Evolutionary conservation across 768 basidiomycete genomes (phyloP).

Genomic region (Termitomyces sp.): DNA sequence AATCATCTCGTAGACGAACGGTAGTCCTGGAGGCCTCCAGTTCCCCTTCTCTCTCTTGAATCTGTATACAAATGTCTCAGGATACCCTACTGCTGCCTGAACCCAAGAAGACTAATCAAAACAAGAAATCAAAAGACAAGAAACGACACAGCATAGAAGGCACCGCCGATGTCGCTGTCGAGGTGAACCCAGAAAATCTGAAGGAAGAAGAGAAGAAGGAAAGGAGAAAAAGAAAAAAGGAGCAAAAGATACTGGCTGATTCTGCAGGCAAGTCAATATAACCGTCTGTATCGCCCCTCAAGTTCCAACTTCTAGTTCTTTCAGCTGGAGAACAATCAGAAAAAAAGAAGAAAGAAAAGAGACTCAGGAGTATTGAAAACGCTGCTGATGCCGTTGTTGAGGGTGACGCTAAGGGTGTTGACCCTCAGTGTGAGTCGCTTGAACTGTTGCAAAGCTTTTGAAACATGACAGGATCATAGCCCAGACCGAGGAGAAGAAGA

Average conservation of each 20-base stretch:
- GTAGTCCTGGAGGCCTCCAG: neutral
- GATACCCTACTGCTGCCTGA: conserved; percentile 15
- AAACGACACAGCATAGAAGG: conserved; percentile 2
- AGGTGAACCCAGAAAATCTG: conserved; percentile 13
- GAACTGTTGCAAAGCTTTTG: neutral
- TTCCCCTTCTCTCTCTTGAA: neutral
- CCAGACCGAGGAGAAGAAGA: conserved; percentile 17
- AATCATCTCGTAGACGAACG: neutral
- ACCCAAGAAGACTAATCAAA: conserved; percentile 19
- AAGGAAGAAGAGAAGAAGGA: conserved; percentile 15
- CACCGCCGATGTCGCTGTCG: conserved; percentile 7
- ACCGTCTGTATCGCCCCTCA: neutral
- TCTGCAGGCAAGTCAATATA: conserved; percentile 15
- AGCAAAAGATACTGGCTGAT: conserved; percentile 12
- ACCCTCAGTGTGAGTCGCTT: conserved; percentile 18
- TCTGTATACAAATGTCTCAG: conserved; percentile 20
- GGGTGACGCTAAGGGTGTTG: conserved; percentile 15
- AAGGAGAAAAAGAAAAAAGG: conserved; percentile 19
- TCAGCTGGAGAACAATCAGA: conserved; percentile 4
- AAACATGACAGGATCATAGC: neutral
- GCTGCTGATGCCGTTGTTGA: conserved; percentile 5
- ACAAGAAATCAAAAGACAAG: conserved; percentile 18
- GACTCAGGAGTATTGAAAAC: conserved; percentile 17
- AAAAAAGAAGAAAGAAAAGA: conserved; percentile 23
- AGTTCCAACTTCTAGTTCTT: neutral